Conservation (phyloP, 306 rosid genomes). For the Prinsepia uniflora region DNA sequence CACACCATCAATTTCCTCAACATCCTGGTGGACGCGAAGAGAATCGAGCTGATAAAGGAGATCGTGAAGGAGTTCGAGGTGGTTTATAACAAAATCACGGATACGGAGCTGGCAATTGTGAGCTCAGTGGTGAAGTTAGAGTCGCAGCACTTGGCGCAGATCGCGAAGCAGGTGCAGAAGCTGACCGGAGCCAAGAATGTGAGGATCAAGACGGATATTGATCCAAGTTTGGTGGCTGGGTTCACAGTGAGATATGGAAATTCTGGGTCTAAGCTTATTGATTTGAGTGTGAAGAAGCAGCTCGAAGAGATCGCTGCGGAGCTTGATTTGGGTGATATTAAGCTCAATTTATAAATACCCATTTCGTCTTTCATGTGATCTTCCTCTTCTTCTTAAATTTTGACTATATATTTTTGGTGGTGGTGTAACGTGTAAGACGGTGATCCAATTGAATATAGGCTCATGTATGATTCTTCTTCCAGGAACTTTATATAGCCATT, state of each 20-base stretch:
- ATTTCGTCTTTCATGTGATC: background rate
- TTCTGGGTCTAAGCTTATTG: constrained; percentile 76
- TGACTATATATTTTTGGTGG: background rate
- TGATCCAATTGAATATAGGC: background rate
- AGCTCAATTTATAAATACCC: constrained; percentile 34
- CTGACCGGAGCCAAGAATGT: constrained; percentile 79
- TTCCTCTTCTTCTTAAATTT: background rate
- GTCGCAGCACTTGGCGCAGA: constrained; percentile 84
- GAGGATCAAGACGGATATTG: constrained; percentile 68
- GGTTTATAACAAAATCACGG: constrained; percentile 50
- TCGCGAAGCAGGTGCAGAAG: constrained; percentile 94
- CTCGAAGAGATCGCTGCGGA: constrained; percentile 84
- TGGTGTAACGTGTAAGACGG: background rate
- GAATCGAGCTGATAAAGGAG: constrained; percentile 55
- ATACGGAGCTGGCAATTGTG: constrained; percentile 73
- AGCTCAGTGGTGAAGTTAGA: constrained; percentile 88
- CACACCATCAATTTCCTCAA: constrained; percentile 68
- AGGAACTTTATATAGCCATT: no score
- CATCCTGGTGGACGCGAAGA: constrained; percentile 49
- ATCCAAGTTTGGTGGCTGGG: constrained; percentile 75
- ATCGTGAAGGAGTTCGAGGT: constrained; percentile 61
- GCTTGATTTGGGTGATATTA: constrained; percentile 69
- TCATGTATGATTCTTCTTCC: background rate
- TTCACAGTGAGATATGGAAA: constrained; percentile 74
- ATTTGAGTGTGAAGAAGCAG: constrained; percentile 89